These are phyloP conservation scores for Kandelia obovata DNA, from an alignment of 345 rosid species.

Conservation along the genomic window DNA sequence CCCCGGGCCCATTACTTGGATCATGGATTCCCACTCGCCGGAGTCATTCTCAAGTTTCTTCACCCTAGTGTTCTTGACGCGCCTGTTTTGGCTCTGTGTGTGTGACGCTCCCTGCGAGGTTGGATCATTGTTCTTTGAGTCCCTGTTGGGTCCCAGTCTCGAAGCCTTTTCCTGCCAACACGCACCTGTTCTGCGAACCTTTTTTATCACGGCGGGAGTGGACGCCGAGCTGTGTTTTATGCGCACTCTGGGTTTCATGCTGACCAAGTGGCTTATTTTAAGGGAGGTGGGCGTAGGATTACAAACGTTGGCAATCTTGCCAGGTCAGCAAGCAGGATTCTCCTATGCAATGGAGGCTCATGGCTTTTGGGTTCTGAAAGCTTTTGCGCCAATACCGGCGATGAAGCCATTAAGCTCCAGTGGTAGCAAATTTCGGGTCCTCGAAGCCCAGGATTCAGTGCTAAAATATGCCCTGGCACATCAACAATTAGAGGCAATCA, in stretches of 20 bases:
- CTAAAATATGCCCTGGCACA: constrained; percentile 73
- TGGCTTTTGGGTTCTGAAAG: constrained; percentile 78
- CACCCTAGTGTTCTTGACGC: constrained; percentile 54
- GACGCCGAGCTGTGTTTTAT: constrained; percentile 69
- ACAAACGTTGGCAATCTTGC: constrained; percentile 30
- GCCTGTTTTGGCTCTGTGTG: constrained; percentile 72
- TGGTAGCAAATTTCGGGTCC: constrained; percentile 31
- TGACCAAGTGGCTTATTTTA: constrained; percentile 73
- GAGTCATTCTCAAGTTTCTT: constrained; percentile 76
- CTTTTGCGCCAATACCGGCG: constrained; percentile 53
- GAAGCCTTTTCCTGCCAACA: constrained; percentile 40
- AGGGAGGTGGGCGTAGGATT: constrained; percentile 64
- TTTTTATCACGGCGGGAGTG: constrained; percentile 56
- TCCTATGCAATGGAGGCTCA: constrained; percentile 71
- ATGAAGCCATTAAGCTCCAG: constrained; percentile 47
- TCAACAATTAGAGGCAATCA: constrained; percentile 68
- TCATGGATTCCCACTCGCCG: constrained; percentile 73
- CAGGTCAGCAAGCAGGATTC: constrained; percentile 40
- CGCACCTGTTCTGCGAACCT: constrained; percentile 55
- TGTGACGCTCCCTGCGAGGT: constrained; percentile 63
- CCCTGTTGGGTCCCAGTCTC: constrained; percentile 54
- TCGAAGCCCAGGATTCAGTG: constrained; percentile 59
- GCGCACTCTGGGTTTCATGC: constrained; percentile 69
- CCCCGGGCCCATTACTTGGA: constrained; percentile 69
- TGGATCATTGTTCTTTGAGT: constrained; percentile 66